Evolutionary conservation across 768 basidiomycete genomes (phyloP).

Genomic region (Suillus tomentosus): DNA sequence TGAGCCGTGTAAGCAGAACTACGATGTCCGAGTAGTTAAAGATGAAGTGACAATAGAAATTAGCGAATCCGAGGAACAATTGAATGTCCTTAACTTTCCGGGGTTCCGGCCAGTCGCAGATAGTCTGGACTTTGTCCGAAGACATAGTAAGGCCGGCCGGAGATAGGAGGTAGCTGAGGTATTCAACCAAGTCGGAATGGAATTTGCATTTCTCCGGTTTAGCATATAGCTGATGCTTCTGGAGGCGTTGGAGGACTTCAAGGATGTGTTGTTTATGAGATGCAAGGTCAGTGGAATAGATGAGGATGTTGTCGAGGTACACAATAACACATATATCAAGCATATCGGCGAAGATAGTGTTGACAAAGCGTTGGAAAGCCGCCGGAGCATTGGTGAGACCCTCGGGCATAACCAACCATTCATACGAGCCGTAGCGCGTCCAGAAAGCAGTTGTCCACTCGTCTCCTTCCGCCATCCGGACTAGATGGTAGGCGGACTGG

Average conservation of each 20-base stretch:
- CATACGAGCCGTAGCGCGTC: not conserved
- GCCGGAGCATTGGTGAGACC: not conserved
- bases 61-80: not conserved
- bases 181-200: too few relatives aligned
- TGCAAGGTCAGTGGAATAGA: not conserved
- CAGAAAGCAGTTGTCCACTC: not conserved
- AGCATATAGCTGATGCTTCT: too few relatives aligned
- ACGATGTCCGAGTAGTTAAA: not conserved
- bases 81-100: not conserved
- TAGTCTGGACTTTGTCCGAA: too few relatives aligned
- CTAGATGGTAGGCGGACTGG: too few relatives aligned
- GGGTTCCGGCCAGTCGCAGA: not conserved
- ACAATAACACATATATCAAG: not conserved
- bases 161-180: too few relatives aligned
- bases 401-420: not conserved
- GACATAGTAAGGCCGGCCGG: too few relatives aligned
- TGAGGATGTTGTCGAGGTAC: not conserved
- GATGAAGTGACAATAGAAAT: not conserved
- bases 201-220: too few relatives aligned
- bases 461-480: not conserved
- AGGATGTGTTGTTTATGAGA: not conserved
- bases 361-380: not conserved
- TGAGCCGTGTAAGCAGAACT: not conserved
- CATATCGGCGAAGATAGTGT: not conserved
- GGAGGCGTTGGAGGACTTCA: not conserved